Percentiles rank a stretch among this genome's conserved stretches.
These are phyloP conservation scores for Daphne laureola DNA, from an alignment of 441 rosid genomes.

Conservation along the genomic window DNA sequence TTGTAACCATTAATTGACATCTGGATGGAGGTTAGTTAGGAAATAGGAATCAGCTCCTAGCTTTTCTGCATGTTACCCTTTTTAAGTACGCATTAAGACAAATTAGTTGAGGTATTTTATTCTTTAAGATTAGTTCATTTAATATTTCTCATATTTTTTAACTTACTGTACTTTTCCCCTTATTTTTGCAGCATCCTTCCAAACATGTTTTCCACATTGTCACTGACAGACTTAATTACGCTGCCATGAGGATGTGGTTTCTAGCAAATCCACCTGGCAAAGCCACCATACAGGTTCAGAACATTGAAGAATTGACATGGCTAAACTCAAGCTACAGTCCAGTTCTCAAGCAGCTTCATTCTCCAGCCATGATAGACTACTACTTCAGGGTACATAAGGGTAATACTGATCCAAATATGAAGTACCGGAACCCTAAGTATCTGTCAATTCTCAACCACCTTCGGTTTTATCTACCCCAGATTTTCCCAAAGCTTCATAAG, in stretches of 20 bases:
- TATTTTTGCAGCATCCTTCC: slow-evolving; percentile 43
- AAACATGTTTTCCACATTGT: slow-evolving; percentile 65
- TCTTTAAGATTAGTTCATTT: neutral
- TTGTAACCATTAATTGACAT: slow-evolving; percentile 6
- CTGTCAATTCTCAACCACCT: slow-evolving; percentile 91
- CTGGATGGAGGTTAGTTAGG: neutral
- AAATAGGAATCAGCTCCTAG: neutral
- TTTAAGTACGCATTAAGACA: neutral
- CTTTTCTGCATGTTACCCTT: neutral
- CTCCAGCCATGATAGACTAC: slow-evolving; percentile 81
- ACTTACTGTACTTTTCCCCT: slow-evolving; percentile 15
- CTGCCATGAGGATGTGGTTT: slow-evolving; percentile 85
- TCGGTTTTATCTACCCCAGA: slow-evolving; percentile 93
- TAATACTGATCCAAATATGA: slow-evolving; percentile 74
- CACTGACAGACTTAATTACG: slow-evolving; percentile 64
- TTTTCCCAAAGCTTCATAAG: slow-evolving; percentile 85
- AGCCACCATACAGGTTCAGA: slow-evolving; percentile 67
- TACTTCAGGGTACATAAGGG: slow-evolving; percentile 78
- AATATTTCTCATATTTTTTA: neutral
- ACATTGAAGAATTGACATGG: slow-evolving; percentile 75
- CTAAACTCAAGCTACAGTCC: slow-evolving; percentile 93
- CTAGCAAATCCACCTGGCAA: slow-evolving; percentile 42
- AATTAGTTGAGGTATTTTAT: neutral
- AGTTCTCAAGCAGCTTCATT: slow-evolving; percentile 83
- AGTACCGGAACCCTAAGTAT: slow-evolving; percentile 94